Conservation (phyloP, 495 filamentous ascomycete genomes). For the Clohesyomyces aquaticus region DNA sequence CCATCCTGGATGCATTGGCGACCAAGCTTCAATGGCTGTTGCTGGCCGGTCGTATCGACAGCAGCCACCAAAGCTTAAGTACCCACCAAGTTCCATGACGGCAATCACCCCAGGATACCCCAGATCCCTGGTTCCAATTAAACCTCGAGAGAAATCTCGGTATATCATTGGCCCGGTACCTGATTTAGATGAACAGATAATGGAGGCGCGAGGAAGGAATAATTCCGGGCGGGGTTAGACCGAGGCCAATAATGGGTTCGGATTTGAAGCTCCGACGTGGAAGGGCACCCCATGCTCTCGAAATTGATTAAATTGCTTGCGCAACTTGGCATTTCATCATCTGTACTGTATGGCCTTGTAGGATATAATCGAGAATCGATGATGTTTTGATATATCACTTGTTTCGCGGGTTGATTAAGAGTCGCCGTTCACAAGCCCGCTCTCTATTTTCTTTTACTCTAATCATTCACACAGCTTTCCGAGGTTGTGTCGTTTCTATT, state of each 20-base stretch:
- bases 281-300: too few species aligned
- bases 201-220: background rate
- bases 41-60: background rate
- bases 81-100: background rate
- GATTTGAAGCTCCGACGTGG: too few species aligned
- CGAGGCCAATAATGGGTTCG: too few species aligned
- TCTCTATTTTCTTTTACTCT: too few species aligned
- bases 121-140: background rate
- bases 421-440: too few species aligned
- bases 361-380: too few species aligned
- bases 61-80: slow-evolving; percentile 4
- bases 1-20: background rate
- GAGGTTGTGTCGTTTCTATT: background rate
- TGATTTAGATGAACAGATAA: background rate
- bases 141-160: background rate
- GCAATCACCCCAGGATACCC: background rate
- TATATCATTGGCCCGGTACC: slow-evolving; percentile 1
- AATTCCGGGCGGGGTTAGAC: background rate
- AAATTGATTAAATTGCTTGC: too few species aligned
- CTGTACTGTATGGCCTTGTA: too few species aligned
- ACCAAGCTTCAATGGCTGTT: background rate
- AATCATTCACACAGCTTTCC: too few species aligned
- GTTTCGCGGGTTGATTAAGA: too few species aligned
- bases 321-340: too few species aligned
- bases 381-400: too few species aligned